Percentiles rank a stretch among this genome's conserved stretches.
These are phyloP conservation scores for Xylariaceae sp. DNA, from an alignment of 2,329 filamentous ascomycete species.

Conservation along the genomic window DNA sequence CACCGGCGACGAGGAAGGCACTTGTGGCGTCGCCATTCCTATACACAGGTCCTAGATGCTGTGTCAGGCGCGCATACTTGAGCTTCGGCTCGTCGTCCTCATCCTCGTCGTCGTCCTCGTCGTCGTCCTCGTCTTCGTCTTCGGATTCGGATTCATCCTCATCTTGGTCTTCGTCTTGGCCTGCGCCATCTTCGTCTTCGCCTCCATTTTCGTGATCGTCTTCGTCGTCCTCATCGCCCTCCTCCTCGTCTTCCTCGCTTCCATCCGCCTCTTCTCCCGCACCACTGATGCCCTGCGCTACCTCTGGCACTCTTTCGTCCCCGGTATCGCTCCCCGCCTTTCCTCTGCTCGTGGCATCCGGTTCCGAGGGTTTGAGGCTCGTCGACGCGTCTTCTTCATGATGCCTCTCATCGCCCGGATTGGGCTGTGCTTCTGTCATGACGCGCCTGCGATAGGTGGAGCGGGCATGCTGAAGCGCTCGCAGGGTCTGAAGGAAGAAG, in stretches of 20 bases:
- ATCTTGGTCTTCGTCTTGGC: conserved; percentile 32
- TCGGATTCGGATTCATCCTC: conserved; percentile 39
- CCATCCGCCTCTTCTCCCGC: conserved; percentile 5
- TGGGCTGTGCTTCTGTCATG: conserved; percentile 36
- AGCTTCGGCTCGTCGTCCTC: conserved; percentile 91
- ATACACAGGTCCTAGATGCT: conserved; percentile 72
- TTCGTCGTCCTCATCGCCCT: conserved; percentile 67
- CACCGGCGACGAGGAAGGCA: conserved; percentile 79
- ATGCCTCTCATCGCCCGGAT: conserved; percentile 18
- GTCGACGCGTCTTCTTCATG: conserved; percentile 7
- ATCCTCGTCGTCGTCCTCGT: conserved; percentile 68
- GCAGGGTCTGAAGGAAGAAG: no score
- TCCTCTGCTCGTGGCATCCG: no score
- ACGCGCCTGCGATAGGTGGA: no score
- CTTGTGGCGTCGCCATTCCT: conserved; percentile 94
- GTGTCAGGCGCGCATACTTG: conserved; percentile 85
- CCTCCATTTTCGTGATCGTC: conserved; percentile 49
- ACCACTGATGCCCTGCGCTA: conserved; percentile 7
- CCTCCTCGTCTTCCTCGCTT: conserved; percentile 25
- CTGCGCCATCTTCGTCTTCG: conserved; percentile 21
- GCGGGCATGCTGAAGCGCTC: no score
- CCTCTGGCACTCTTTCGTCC: no score
- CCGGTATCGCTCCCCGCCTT: no score
- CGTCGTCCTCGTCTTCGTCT: conserved; percentile 47
- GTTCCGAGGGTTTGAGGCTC: conserved; percentile 1